phyloP scores from a whole-genome alignment of 2,329 filamentous ascomycete genomes.

The Westerdykella aurantiaca region DNA sequence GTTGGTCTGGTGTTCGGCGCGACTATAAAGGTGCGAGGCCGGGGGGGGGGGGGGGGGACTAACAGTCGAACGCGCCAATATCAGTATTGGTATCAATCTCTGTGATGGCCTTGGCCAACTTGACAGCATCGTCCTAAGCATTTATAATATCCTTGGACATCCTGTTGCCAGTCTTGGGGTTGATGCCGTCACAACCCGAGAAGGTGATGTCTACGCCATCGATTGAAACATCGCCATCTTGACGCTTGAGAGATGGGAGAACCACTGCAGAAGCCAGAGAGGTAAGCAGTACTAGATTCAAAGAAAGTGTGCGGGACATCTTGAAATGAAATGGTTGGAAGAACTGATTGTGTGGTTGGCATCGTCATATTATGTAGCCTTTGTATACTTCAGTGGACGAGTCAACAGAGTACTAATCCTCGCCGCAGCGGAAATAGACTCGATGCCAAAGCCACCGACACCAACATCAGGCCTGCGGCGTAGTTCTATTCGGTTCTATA shows the following conservation, averaged over 20 bases:
- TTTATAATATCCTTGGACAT: background rate
- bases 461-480: background rate
- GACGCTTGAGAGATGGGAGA: slow-evolving; percentile 1
- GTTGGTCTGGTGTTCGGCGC: background rate
- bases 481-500: background rate
- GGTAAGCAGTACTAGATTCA: background rate
- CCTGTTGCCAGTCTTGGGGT: slow-evolving; percentile 1
- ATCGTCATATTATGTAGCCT: background rate
- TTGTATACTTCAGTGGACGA: background rate
- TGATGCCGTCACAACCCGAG: slow-evolving; percentile 1
- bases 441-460: background rate
- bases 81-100: slow-evolving; percentile 1
- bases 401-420: background rate
- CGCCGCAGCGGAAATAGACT: background rate
- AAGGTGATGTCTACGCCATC: slow-evolving; percentile 1
- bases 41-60: background rate
- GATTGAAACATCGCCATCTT: background rate
- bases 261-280: background rate
- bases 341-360: background rate
- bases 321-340: background rate
- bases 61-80: slow-evolving; percentile 2
- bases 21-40: background rate
- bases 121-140: slow-evolving; percentile 1
- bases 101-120: slow-evolving; percentile 1
- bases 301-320: background rate